Conservation (phyloP, 2,329 filamentous ascomycete species). For the Fusarium sp. region DNA sequence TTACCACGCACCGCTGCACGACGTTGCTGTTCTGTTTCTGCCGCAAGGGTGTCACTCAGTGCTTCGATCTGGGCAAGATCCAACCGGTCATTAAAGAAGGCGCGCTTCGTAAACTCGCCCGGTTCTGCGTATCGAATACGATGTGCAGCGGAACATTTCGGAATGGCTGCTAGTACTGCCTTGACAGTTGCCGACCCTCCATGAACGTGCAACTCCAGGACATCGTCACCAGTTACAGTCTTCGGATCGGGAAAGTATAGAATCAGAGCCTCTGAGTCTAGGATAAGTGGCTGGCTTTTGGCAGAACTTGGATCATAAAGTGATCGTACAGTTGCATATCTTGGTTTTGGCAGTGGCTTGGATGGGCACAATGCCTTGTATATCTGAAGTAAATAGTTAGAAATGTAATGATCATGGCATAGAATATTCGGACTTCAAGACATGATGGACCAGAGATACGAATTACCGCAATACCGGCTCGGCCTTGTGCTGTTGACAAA, state of each 20-base stretch:
- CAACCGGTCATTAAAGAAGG: slow-evolving; percentile 87
- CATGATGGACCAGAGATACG: slow-evolving; percentile 85
- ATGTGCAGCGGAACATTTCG: slow-evolving; percentile 55
- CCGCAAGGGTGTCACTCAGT: slow-evolving; percentile 70
- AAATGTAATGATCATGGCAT: not conserved
- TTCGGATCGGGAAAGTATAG: slow-evolving; percentile 84
- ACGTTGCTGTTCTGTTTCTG: slow-evolving; percentile 92
- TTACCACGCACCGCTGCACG: slow-evolving; percentile 84
- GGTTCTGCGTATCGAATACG: slow-evolving; percentile 88
- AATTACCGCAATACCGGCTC: slow-evolving; percentile 90
- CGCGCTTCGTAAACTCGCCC: slow-evolving; percentile 93
- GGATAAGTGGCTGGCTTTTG: slow-evolving; percentile 60
- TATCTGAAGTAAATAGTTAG: slow-evolving; percentile 52
- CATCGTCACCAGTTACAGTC: slow-evolving; percentile 91
- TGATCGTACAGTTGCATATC: slow-evolving; percentile 77
- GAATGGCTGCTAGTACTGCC: slow-evolving; percentile 83
- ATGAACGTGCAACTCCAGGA: slow-evolving; percentile 94
- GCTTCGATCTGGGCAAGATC: slow-evolving; percentile 86
- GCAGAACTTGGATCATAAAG: slow-evolving; percentile 66
- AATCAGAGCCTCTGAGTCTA: slow-evolving; percentile 82
- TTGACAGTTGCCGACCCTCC: slow-evolving; percentile 90
- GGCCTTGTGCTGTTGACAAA: slow-evolving; percentile 85
- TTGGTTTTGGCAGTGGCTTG: slow-evolving; percentile 58
- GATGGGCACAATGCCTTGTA: slow-evolving; percentile 63
- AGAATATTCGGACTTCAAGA: slow-evolving; percentile 62